These are phyloP conservation scores for Thraustotheca clavata DNA, from an alignment of 352 stramenopile genomes.

Conservation along the genomic window DNA sequence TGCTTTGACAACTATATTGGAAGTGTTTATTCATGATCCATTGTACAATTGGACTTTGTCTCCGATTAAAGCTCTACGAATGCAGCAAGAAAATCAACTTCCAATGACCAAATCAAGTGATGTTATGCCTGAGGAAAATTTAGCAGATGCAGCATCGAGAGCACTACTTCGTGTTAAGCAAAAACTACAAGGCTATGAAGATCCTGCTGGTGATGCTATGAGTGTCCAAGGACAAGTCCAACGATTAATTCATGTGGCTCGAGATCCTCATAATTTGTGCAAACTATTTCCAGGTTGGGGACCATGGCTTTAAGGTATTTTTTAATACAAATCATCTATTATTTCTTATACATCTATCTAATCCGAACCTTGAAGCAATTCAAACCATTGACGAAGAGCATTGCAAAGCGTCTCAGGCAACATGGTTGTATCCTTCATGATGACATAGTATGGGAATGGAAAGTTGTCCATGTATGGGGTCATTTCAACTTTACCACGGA, in stretches of 20 bases:
- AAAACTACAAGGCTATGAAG: slow-evolving; percentile 98
- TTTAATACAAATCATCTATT: slow-evolving; percentile 8
- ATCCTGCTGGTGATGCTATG: slow-evolving; percentile 93
- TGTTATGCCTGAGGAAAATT: slow-evolving; percentile 27
- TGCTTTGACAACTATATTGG: slow-evolving; percentile 96
- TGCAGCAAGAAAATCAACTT: slow-evolving; percentile 40
- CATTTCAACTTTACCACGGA: slow-evolving; percentile 93
- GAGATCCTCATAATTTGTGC: slow-evolving; percentile 94
- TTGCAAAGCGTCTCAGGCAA: slow-evolving; percentile 99
- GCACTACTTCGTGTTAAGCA: slow-evolving; percentile 95
- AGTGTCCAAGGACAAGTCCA: slow-evolving; percentile 98
- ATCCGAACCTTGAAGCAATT: slow-evolving; percentile 77
- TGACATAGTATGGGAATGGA: slow-evolving; percentile 99
- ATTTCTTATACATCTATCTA: slow-evolving; percentile 15
- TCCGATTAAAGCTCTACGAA: slow-evolving; percentile 77
- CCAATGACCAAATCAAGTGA: slow-evolving; percentile 7
- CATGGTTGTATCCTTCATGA: slow-evolving; percentile 91
- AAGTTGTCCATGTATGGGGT: slow-evolving; percentile 99
- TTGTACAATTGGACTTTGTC: slow-evolving; percentile 97
- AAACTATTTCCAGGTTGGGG: slow-evolving; percentile 94
- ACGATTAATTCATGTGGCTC: slow-evolving; percentile 94
- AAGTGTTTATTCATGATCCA: slow-evolving; percentile 98
- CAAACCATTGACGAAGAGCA: slow-evolving; percentile 99
- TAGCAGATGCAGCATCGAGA: slow-evolving; percentile 83
- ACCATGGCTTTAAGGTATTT: slow-evolving; percentile 94